phyloP scores from a whole-genome alignment of 2,329 filamentous ascomycete genomes.

The Fusarium napiforme region DNA sequence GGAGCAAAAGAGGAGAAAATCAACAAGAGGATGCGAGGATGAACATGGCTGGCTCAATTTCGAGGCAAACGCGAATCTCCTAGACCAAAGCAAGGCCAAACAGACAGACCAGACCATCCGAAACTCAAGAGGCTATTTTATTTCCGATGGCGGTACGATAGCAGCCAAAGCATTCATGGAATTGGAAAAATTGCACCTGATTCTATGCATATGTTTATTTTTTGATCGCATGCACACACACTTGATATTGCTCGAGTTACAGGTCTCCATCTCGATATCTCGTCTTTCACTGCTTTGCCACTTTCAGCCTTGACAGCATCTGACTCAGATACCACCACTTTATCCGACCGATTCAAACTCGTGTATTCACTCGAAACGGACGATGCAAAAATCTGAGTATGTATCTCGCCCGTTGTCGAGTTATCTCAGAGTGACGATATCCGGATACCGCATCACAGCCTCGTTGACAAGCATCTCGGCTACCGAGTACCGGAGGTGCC shows the following conservation, averaged over 20 bases:
- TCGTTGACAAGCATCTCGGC: constrained; percentile 10
- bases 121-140: constrained; percentile 12
- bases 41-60: constrained; percentile 31
- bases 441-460: neutral
- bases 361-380: neutral
- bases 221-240: neutral
- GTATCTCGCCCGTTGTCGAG: neutral
- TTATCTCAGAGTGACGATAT: constrained; percentile 14
- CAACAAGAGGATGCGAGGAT: constrained; percentile 30
- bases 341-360: neutral
- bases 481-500: constrained; percentile 3
- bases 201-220: neutral
- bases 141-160: neutral
- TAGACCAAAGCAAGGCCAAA: constrained; percentile 17
- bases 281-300: constrained; percentile 30
- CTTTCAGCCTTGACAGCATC: constrained; percentile 27
- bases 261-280: constrained; percentile 6
- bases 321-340: constrained; percentile 33
- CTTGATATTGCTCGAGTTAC: constrained; percentile 25
- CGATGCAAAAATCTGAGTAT: neutral
- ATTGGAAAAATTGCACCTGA: neutral
- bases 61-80: constrained; percentile 30
- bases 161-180: neutral
- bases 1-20: constrained; percentile 20
- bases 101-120: constrained; percentile 26